These are phyloP conservation scores for Leptosphaerulina australis DNA, from an alignment of 2,329 filamentous ascomycete species.

Conservation along the genomic window DNA sequence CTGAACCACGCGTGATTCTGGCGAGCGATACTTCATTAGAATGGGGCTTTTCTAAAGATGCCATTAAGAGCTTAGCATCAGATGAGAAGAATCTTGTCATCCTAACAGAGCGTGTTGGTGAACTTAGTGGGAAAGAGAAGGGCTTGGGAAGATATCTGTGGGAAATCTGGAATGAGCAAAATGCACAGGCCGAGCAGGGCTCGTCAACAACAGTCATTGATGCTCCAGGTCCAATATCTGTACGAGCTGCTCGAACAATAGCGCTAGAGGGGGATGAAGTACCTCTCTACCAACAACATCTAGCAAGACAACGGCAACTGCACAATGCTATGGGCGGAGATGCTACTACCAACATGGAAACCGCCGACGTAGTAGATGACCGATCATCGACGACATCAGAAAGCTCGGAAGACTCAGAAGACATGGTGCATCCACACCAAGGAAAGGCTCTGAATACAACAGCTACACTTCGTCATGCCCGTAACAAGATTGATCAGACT, in stretches of 20 bases:
- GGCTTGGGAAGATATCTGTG: slow-evolving; percentile 75
- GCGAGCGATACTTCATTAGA: slow-evolving; percentile 89
- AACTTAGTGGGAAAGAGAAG: slow-evolving; percentile 43
- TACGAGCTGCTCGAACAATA: slow-evolving; percentile 57
- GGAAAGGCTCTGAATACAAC: slow-evolving; percentile 90
- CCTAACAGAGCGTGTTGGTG: slow-evolving; percentile 74
- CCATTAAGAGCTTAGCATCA: slow-evolving; percentile 74
- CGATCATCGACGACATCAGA: slow-evolving; percentile 85
- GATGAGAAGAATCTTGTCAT: slow-evolving; percentile 84
- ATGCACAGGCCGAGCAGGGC: slow-evolving; percentile 31
- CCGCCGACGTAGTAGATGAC: slow-evolving; percentile 78
- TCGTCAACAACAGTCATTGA: slow-evolving; percentile 64
- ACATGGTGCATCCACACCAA: slow-evolving; percentile 70
- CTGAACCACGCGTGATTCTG: slow-evolving; percentile 74
- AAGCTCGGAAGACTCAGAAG: slow-evolving; percentile 85
- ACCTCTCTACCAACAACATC: slow-evolving; percentile 85
- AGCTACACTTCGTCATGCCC: slow-evolving; percentile 80
- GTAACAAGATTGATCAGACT: slow-evolving; percentile 77
- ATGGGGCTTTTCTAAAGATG: slow-evolving; percentile 91
- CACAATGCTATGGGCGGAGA: slow-evolving; percentile 78
- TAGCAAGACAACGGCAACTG: slow-evolving; percentile 84
- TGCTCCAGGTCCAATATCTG: slow-evolving; percentile 60
- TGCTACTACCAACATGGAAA: slow-evolving; percentile 67
- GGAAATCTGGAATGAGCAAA: slow-evolving; percentile 56
- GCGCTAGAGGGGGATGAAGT: slow-evolving; percentile 78